Percentiles rank a stretch among this genome's conserved stretches.
phyloP scores from a whole-genome alignment of 1,284 basidiomycete genomes.

The Puccinia triticina region DNA sequence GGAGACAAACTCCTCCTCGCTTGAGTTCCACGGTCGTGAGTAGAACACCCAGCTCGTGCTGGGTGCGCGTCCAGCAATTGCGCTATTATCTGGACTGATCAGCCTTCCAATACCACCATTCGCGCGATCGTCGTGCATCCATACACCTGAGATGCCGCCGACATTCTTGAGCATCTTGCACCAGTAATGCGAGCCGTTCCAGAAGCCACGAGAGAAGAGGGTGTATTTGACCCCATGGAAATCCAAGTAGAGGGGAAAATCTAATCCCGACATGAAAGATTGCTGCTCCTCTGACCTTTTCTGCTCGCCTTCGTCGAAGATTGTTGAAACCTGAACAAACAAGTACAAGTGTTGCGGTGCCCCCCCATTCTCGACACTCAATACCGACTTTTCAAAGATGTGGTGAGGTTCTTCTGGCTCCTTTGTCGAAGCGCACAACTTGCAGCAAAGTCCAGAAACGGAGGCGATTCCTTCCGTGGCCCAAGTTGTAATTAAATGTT shows the following conservation, averaged over 20 bases:
- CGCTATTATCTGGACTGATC: not conserved
- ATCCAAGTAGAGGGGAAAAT: not conserved
- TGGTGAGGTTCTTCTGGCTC: not conserved
- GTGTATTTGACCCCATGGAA: not conserved
- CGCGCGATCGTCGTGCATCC: not conserved
- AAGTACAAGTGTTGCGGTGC: not conserved
- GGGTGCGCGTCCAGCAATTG: too few species aligned
- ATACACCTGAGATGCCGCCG: not conserved
- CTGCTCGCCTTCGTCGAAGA: too few species aligned
- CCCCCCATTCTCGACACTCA: not conserved
- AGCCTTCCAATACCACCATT: not conserved
- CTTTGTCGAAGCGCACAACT: not conserved
- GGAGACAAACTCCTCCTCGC: not conserved
- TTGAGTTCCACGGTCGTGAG: too few species aligned
- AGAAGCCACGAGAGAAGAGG: conserved; percentile 8
- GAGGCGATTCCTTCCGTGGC: not conserved
- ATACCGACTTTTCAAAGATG: not conserved
- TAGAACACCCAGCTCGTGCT: too few species aligned
- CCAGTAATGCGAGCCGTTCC: too few species aligned
- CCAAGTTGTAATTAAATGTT: not conserved
- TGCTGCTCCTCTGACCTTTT: too few species aligned
- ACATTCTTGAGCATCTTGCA: not conserved
- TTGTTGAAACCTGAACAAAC: not conserved
- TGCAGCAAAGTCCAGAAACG: too few species aligned
- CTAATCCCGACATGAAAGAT: not conserved